A percentile compares a stretch with the other conserved stretches of the same genome.
Evolutionary conservation across 495 filamentous ascomycete genomes (phyloP).

Genomic region (Lasiosphaeris hirsuta): DNA sequence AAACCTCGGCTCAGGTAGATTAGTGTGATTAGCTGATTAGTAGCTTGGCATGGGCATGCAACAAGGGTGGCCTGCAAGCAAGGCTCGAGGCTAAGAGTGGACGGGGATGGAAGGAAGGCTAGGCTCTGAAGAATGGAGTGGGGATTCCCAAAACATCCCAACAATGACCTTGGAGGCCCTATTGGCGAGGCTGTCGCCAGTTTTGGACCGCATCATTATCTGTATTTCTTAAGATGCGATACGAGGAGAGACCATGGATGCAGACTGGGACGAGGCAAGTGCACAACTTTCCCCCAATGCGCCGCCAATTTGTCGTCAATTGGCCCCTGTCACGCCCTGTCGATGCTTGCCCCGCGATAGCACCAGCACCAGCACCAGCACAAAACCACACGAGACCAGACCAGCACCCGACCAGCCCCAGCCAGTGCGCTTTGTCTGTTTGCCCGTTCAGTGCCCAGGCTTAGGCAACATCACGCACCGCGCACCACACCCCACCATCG

Average conservation of each 20-base stretch:
- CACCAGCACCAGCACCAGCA: neutral
- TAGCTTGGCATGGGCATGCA: too few relatives aligned
- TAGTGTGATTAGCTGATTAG: too few relatives aligned
- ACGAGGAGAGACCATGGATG: slow-evolving; percentile 42
- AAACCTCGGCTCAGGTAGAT: too few relatives aligned
- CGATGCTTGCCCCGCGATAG: neutral
- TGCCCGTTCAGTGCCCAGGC: too few relatives aligned
- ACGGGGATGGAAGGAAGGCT: neutral
- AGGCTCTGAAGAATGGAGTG: too few relatives aligned
- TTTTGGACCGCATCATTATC: slow-evolving; percentile 10
- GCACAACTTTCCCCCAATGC: neutral
- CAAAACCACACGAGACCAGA: too few relatives aligned
- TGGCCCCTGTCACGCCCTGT: neutral
- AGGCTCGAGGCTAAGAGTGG: neutral
- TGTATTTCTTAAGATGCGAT: slow-evolving; percentile 22
- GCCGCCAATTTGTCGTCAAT: neutral
- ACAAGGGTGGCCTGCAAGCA: too few relatives aligned
- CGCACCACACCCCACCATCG: neutral
- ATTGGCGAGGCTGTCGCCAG: neutral
- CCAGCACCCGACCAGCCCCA: too few relatives aligned
- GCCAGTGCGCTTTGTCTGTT: too few relatives aligned
- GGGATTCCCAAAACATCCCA: slow-evolving; percentile 2
- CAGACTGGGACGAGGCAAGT: slow-evolving; percentile 63
- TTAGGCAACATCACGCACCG: too few relatives aligned
- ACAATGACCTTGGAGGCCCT: neutral